Evolutionary conservation across 192 early-diverging fungal genomes (phyloP).

Genomic region (Backusella liffmaniae): DNA sequence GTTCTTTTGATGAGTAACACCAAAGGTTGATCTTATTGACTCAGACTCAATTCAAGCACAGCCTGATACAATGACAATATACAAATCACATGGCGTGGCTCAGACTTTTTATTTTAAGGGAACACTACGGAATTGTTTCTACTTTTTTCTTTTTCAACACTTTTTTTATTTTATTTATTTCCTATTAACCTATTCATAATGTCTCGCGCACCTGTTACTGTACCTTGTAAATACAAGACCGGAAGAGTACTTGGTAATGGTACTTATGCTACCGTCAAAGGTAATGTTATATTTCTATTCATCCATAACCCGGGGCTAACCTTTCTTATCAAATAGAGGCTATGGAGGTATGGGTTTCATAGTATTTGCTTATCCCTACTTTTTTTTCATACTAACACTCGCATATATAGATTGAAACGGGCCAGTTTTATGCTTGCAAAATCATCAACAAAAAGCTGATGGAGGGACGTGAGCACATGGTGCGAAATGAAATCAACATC

Average conservation of each 20-base stretch:
- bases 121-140: background rate
- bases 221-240: constrained; percentile 66
- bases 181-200: background rate
- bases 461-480: constrained; percentile 65
- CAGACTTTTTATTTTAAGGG: background rate
- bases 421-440: constrained; percentile 74
- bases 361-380: background rate
- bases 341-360: constrained; percentile 43
- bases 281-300: constrained; percentile 26
- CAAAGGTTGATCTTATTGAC: no score
- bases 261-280: constrained; percentile 69
- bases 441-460: constrained; percentile 76
- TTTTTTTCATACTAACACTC: no score
- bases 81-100: background rate
- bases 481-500: constrained; percentile 74
- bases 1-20: no score
- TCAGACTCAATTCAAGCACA: no score
- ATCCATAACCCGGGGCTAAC: background rate
- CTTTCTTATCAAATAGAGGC: constrained; percentile 38
- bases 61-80: no score
- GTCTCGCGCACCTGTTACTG: constrained; percentile 18
- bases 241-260: constrained; percentile 64
- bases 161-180: background rate
- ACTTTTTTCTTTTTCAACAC: background rate
- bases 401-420: constrained; percentile 57